phyloP scores from a whole-genome alignment of 108 stramenopile genomes.

The Cyclotella baltica region DNA sequence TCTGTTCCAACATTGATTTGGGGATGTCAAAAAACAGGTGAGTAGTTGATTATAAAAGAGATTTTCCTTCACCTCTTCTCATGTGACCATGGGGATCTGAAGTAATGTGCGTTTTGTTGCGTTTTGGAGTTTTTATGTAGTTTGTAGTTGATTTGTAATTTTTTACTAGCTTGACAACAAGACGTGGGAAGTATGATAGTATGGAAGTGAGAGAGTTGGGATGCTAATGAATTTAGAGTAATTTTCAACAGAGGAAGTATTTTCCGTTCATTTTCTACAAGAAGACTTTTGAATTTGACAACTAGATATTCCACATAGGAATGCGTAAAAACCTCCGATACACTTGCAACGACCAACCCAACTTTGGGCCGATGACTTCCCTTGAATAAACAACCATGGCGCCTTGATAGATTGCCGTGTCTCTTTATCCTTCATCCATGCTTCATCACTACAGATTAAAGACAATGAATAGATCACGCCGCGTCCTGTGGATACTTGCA shows the following conservation, averaged over 20 bases:
- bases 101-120: too few species aligned
- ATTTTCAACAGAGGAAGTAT: background rate
- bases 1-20: too few species aligned
- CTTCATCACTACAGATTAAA: background rate
- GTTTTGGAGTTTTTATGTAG: too few species aligned
- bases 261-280: background rate
- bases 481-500: background rate
- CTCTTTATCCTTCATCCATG: background rate
- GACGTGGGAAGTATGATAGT: too few species aligned
- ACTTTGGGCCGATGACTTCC: background rate
- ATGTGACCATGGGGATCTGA: too few species aligned
- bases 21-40: too few species aligned
- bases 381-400: background rate
- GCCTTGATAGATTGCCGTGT: background rate
- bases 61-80: too few species aligned
- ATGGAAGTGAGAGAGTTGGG: too few species aligned
- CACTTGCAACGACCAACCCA: background rate
- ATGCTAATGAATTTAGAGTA: too few species aligned
- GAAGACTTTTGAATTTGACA: background rate
- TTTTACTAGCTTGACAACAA: too few species aligned
- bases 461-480: background rate
- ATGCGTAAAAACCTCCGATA: background rate
- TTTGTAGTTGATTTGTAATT: too few species aligned
- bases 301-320: background rate
- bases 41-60: too few species aligned